These are phyloP conservation scores for Paraglomus occultum DNA, from an alignment of 192 early-diverging fungal species.

Conservation along the genomic window DNA sequence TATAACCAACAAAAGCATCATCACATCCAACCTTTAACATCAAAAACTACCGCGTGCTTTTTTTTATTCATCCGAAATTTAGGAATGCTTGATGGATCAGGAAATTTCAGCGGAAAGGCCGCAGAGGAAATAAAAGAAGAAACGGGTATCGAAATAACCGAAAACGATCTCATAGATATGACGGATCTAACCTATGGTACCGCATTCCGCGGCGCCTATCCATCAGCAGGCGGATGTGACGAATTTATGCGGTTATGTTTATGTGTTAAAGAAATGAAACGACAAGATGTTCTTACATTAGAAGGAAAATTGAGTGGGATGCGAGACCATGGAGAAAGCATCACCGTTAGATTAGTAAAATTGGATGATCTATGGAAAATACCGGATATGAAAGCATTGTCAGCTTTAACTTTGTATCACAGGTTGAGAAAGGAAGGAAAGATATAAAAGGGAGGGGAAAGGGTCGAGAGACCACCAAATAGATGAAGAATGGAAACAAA, in stretches of 20 bases:
- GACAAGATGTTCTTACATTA: conserved; percentile 53
- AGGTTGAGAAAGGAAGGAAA: conserved; percentile 43
- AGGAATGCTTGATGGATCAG: conserved; percentile 75
- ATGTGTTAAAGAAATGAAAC: conserved; percentile 57
- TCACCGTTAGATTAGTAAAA: conserved; percentile 64
- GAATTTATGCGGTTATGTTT: conserved; percentile 74
- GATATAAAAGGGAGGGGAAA: not conserved
- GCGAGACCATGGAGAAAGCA: conserved; percentile 73
- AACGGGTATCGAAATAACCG: conserved; percentile 65
- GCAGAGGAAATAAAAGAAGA: conserved; percentile 82
- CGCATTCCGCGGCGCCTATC: conserved; percentile 56
- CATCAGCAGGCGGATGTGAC: conserved; percentile 78
- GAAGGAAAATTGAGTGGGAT: conserved; percentile 67
- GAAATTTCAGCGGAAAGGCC: conserved; percentile 72
- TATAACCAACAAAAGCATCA: too few relatives aligned
- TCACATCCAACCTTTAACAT: too few relatives aligned
- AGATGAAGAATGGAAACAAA: too few relatives aligned
- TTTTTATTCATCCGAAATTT: not conserved
- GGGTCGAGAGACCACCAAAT: too few relatives aligned
- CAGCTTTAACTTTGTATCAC: conserved; percentile 63
- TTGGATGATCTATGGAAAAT: conserved; percentile 62
- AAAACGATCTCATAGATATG: conserved; percentile 65
- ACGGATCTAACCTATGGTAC: conserved; percentile 51
- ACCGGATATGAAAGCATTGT: conserved; percentile 70
- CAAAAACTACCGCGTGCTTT: too few relatives aligned